Evolutionary conservation across 2,329 filamentous ascomycete species (phyloP), one percentile per base, ranked within the genome.

Genomic region (Colletotrichum gigasporum): DNA sequence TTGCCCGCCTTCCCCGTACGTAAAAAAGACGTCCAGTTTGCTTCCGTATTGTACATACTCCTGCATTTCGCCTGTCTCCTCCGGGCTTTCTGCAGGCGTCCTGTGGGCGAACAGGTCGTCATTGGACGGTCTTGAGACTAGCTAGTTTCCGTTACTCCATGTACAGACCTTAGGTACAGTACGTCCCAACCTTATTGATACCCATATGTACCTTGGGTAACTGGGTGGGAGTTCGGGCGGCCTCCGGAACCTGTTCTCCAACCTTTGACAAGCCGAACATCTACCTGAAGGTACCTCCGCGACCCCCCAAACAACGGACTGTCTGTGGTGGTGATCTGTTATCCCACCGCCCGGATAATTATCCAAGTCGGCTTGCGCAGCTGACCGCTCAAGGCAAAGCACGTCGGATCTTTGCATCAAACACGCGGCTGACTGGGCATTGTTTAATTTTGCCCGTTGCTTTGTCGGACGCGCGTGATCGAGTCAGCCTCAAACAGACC

Each of bases 141-240:
- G n/a, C n/a, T n/a, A n/a, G n/a, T n/a, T n/a, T n/a, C n/a, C n/a
- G n/a, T n/a, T n/a, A n/a, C n/a, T n/a, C n/a, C n/a, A n/a, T n/a
- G n/a, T n/a, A n/a, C n/a, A n/a, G n/a, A n/a, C n/a, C n/a, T n/a
- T n/a, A n/a, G n/a, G n/a, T n/a, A n/a, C n/a, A n/a, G n/a, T n/a
- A n/a, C n/a, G n/a, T n/a, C n/a, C n/a, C n/a, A n/a, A n/a, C n/a
- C n/a, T n/a, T n/a, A n/a, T n/a, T n/a, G n/a, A n/a, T n/a, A n/a
- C n/a, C n/a, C n/a, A n/a, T n/a, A n/a, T n/a, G n/a, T n/a, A n/a
- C n/a, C n/a, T n/a, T n/a, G n/a, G n/a, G n/a, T n/a, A n/a, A n/a
- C n/a, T n/a, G n/a, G 35, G n/a, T 10, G 14, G 37, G 24, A 63
- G 32, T 45, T 60, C 47, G 32, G 60, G 60, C 60, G 55, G 60